Base-by-base conservation (phyloP, 768 basidiomycete species). In the Leccinum obscurum region DNA sequence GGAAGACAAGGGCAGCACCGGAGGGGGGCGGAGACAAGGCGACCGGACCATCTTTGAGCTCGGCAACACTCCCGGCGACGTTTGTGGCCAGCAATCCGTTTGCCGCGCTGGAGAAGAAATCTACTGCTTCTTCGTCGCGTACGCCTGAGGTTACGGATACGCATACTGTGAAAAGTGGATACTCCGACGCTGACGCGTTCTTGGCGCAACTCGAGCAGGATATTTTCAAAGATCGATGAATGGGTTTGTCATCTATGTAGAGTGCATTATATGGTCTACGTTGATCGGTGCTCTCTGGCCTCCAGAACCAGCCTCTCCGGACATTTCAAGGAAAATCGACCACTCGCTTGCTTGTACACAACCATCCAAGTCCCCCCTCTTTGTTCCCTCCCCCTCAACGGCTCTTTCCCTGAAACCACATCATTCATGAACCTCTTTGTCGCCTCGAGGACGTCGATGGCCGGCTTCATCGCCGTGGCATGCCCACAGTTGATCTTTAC, bases 141-240 rank as follows among this genome's bases (percentile, higher is more conserved):
- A 28, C 61, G 54, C 67, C 58, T 60, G 77, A 69, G 62, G 58
- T 46, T 68, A 60, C 52, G 62, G 76, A 66, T 61, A 63, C 52
- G 70, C 76, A 59, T 44, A 48, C 54, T 63, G 68, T 59, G 39
- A 61, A 62, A 41, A 59, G 50, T 56, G 57, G 26, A 22, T 51
- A 55, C 34, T 28, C 58, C 0, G 68, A 66, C 4, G 88, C 89
- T 1, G 89, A 90, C 60, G 76, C 75, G 28, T 92, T 92, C 66
- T 68, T 92, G 55, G 84, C 88, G 13, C 79, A 82, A 58, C 76
- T 92, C 13, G 87, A 89, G 71, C 75, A 77, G 50, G 88, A 90
- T 49, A 83, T 91, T 46, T 68, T 83, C 39, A 64, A 56, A 49
- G 67, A 63, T 48, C 54, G 41, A 46, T 69, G 20, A 56, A n/a